Conservation (phyloP, 1,139 yeast species). For the Nakaseomyces nivariensis region DNA sequence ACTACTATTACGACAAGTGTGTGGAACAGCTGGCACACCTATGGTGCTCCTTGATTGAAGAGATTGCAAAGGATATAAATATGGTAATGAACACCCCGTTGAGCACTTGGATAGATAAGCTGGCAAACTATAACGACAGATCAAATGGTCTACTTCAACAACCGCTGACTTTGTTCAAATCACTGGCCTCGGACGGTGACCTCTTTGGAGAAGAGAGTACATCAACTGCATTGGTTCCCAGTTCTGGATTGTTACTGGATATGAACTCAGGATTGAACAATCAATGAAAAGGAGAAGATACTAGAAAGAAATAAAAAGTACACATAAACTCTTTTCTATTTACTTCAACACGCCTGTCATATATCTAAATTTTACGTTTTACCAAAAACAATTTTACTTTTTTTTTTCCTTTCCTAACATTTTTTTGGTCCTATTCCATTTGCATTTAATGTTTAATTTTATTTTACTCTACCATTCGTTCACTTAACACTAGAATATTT, state of each 20-base stretch:
- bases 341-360: not conserved
- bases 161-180: constrained; percentile 39
- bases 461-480: not conserved
- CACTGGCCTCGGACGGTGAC: constrained; percentile 5
- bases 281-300: not conserved
- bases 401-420: too few species aligned
- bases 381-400: too few species aligned
- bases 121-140: constrained; percentile 49
- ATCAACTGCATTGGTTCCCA: constrained; percentile 1
- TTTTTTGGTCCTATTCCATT: too few species aligned
- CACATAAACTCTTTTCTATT: too few species aligned
- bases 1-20: constrained; percentile 61
- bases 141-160: constrained; percentile 43
- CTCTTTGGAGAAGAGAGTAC: not conserved
- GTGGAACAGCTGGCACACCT: constrained; percentile 73
- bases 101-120: constrained; percentile 45
- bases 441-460: not conserved
- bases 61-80: constrained; percentile 32
- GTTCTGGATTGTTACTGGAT: not conserved
- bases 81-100: constrained; percentile 32
- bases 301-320: not conserved
- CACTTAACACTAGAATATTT: too few species aligned
- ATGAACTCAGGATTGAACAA: not conserved
- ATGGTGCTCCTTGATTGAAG: constrained; percentile 54
- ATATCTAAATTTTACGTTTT: not conserved